phyloP scores from a whole-genome alignment of 352 stramenopile genomes.

The Phytophthora capsici region DNA sequence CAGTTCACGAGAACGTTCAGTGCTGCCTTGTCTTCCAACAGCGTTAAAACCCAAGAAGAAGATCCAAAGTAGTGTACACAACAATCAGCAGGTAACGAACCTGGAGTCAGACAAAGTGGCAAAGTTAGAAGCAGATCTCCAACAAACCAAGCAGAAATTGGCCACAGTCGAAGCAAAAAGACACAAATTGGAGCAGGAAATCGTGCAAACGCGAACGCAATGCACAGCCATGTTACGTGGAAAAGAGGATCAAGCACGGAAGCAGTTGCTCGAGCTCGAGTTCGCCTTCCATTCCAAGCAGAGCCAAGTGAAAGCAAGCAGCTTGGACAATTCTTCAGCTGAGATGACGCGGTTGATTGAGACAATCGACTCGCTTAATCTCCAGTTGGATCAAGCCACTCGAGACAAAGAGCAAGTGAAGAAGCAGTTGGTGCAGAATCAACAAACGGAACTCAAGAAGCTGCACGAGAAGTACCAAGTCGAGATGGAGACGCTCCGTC shows the following conservation, averaged over 20 bases:
- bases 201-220: constrained; percentile 47
- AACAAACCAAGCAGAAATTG: constrained; percentile 34
- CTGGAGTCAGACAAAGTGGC: constrained; percentile 10
- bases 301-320: constrained; percentile 30
- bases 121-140: constrained; percentile 40
- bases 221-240: constrained; percentile 49
- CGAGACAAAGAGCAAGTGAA: constrained; percentile 44
- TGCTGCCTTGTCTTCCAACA: constrained; percentile 27
- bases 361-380: constrained; percentile 70
- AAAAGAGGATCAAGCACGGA: constrained; percentile 66
- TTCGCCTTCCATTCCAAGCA: constrained; percentile 46
- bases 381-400: constrained; percentile 61
- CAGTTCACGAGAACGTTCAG: constrained; percentile 21
- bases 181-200: constrained; percentile 54
- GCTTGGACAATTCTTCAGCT: constrained; percentile 20
- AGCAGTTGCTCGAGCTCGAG: constrained; percentile 60
- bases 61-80: constrained; percentile 1
- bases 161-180: constrained; percentile 32
- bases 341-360: constrained; percentile 71
- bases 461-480: constrained; percentile 70
- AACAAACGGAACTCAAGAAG: constrained; percentile 67
- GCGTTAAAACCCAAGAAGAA: constrained; percentile 25
- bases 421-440: constrained; percentile 40
- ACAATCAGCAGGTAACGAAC: constrained; percentile 18
- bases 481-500: constrained; percentile 68